Conservation (phyloP, 148 eudicot species). For the Chenopodium formosanum region DNA sequence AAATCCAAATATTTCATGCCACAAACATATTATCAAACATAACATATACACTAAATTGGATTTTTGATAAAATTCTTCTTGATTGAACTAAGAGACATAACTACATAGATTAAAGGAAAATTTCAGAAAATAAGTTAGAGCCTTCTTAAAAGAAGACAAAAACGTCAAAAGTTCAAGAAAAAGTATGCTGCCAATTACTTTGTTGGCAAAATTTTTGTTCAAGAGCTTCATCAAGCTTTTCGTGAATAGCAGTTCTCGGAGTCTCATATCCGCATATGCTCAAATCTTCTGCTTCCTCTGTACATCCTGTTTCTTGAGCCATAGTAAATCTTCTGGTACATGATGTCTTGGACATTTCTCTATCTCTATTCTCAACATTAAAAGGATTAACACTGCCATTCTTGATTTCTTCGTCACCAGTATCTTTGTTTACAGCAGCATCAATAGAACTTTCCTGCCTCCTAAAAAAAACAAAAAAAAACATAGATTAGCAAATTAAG, state of each 20-base stretch:
- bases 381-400: not conserved
- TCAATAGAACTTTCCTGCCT: not conserved
- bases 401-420: not conserved
- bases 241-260: not conserved
- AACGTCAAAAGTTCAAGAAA: not conserved
- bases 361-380: not conserved
- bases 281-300: not conserved
- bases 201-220: not conserved
- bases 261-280: not conserved
- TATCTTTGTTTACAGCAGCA: not conserved
- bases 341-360: not conserved
- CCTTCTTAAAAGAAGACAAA: not conserved
- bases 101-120: not conserved
- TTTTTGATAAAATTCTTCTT: too few species aligned
- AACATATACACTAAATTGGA: too few species aligned
- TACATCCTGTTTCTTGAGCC: not conserved
- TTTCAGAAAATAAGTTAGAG: not conserved
- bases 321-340: not conserved
- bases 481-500: too few species aligned
- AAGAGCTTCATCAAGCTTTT: not conserved
- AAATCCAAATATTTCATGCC: too few species aligned
- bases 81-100: too few species aligned
- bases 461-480: too few species aligned
- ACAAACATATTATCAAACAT: too few species aligned
- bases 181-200: not conserved